These are phyloP conservation scores for Phaeotremella skinneri DNA, from an alignment of 768 basidiomycete genomes.

Conservation along the genomic window DNA sequence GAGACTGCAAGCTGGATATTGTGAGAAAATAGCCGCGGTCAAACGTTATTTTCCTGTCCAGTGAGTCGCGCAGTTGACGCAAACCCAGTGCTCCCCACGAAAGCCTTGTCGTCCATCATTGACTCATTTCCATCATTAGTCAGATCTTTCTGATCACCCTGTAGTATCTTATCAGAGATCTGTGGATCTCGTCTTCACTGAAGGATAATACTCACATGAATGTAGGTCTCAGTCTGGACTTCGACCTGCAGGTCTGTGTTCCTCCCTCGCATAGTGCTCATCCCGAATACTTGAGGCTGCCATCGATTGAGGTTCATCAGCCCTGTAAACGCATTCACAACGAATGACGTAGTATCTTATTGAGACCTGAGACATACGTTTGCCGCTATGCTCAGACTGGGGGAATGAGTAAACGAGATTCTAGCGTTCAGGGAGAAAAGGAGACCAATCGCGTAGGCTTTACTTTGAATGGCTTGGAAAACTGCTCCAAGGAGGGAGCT, in stretches of 20 bases:
- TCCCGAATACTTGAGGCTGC: conserved; percentile 2
- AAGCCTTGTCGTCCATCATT: neutral
- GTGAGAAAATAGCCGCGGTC: neutral
- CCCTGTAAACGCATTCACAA: conserved; percentile 1
- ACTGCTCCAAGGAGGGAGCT: conserved; percentile 19
- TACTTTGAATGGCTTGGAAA: conserved; percentile 23
- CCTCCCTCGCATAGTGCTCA: neutral
- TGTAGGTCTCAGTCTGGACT: conserved; percentile 16
- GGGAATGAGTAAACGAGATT: conserved; percentile 1
- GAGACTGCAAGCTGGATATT: no score
- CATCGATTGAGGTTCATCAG: neutral
- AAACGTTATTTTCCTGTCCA: neutral
- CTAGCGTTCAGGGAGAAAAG: conserved; percentile 26
- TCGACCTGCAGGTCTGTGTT: conserved; percentile 8
- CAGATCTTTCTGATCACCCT: neutral
- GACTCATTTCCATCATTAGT: neutral
- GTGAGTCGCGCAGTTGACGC: neutral
- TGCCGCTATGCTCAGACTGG: conserved; percentile 9
- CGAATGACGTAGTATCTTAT: conserved; percentile 9
- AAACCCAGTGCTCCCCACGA: neutral
- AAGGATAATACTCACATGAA: conserved; percentile 14
- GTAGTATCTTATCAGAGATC: neutral
- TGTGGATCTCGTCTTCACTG: neutral
- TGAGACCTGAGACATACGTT: conserved; percentile 12
- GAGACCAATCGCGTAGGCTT: conserved; percentile 26